These are phyloP conservation scores for Plectosphaerella plurivora DNA, from an alignment of 2,329 filamentous ascomycete genomes.

Conservation along the genomic window DNA sequence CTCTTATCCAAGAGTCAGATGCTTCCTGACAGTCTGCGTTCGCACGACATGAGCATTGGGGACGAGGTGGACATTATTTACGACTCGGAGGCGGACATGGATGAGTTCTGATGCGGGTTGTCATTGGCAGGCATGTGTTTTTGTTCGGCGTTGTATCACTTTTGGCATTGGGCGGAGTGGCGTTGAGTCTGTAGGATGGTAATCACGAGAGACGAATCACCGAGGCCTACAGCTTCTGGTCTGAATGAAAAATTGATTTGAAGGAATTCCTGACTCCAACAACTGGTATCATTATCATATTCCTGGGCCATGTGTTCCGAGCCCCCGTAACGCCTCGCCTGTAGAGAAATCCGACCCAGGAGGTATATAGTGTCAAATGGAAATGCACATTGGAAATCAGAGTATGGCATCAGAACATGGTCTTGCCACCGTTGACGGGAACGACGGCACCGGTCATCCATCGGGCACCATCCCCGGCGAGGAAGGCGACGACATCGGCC, in stretches of 20 bases:
- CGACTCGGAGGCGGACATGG: conserved; percentile 9
- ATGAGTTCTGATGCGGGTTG: neutral
- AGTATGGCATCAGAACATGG: conserved; percentile 10
- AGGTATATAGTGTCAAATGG: neutral
- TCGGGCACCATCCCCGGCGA: conserved; percentile 12
- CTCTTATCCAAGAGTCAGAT: conserved; percentile 48
- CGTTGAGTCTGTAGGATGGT: no score
- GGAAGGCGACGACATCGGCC: conserved; percentile 12
- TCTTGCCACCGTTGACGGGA: conserved; percentile 11
- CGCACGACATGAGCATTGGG: conserved; percentile 22
- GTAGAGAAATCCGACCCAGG: neutral
- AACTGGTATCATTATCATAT: no score
- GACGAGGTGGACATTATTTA: conserved; percentile 8
- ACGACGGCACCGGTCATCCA: conserved; percentile 13
- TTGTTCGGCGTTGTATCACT: no score
- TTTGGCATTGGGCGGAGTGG: no score
- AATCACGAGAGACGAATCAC: no score
- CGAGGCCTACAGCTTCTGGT: no score
- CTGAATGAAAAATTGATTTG: no score
- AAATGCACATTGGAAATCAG: neutral
- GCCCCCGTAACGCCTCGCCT: no score
- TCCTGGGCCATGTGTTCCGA: no score
- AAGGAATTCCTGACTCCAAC: no score
- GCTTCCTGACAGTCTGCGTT: conserved; percentile 41
- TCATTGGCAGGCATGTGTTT: no score